phyloP scores from a whole-genome alignment of 768 basidiomycete genomes.

The Suillus variegatus region DNA sequence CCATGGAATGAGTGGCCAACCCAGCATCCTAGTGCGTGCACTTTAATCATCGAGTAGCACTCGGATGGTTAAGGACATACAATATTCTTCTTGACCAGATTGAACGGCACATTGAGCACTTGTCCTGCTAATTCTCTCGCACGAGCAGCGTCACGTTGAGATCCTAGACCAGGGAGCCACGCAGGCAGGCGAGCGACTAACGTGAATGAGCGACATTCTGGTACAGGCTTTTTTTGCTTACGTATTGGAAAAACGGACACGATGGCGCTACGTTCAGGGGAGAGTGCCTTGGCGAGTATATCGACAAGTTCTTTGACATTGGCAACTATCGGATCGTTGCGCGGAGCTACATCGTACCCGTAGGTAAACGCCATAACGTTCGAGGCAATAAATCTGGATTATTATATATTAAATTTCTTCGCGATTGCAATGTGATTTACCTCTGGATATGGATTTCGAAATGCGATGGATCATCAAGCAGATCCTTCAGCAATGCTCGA shows the following conservation, averaged over 20 bases:
- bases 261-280: conserved; percentile 21
- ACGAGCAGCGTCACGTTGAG: conserved; percentile 20
- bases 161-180: conserved; percentile 26
- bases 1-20: conserved; percentile 25
- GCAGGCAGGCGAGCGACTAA: conserved; percentile 23
- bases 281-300: conserved; percentile 22
- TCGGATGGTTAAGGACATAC: conserved; percentile 12
- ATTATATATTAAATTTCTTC: not conserved
- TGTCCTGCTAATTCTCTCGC: conserved; percentile 17
- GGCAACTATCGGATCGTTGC: conserved; percentile 24
- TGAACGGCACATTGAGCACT: conserved; percentile 25
- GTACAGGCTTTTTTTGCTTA: conserved; percentile 10
- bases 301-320: conserved; percentile 19
- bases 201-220: not conserved
- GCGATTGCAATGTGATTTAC: conserved; percentile 9
- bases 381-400: conserved; percentile 24
- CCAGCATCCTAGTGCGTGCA: conserved; percentile 14
- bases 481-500: conserved; percentile 20
- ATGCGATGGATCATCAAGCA: conserved; percentile 23
- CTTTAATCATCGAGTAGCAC: not conserved
- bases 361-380: conserved; percentile 28
- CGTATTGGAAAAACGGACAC: conserved; percentile 25
- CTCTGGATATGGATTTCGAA: conserved; percentile 27
- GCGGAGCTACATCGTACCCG: conserved; percentile 21
- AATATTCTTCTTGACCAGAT: conserved; percentile 26